Conservation (phyloP, 2,329 filamentous ascomycete species). For the Colletotrichum orchidophilum region DNA sequence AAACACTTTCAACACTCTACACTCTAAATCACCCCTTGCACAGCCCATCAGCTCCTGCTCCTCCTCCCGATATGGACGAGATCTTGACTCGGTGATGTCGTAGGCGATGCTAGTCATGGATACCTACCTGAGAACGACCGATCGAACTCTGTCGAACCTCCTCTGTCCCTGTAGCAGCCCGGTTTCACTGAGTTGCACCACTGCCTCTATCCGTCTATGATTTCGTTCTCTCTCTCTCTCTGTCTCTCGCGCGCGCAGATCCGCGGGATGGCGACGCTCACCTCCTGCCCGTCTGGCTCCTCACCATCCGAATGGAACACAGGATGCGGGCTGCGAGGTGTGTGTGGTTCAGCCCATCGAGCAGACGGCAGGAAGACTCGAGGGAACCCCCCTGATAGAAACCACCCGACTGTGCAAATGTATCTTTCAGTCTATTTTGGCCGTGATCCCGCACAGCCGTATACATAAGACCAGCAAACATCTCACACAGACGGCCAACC, state of each 20-base stretch:
- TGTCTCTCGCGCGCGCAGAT: neutral
- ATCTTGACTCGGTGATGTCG: conserved; percentile 16
- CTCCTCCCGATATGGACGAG: neutral
- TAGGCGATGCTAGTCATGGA: conserved; percentile 15
- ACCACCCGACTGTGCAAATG: neutral
- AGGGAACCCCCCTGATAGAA: neutral
- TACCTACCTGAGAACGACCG: neutral
- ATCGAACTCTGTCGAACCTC: neutral
- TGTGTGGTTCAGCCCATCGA: conserved; percentile 16
- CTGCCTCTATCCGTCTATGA: neutral
- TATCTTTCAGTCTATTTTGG: conserved; percentile 5
- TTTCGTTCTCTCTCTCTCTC: neutral
- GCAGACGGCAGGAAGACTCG: neutral
- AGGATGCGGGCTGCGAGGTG: neutral
- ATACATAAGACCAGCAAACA: conserved; percentile 2
- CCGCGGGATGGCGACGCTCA: neutral
- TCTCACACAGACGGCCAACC: conserved; percentile 8
- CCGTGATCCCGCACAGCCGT: neutral
- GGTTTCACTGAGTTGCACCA: conserved; percentile 24
- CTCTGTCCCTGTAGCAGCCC: conserved; percentile 7
- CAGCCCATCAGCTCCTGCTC: neutral
- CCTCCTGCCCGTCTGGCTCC: conserved; percentile 25
- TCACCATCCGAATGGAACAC: conserved; percentile 3
- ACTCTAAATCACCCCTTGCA: neutral
- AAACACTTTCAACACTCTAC: neutral